These are phyloP conservation scores for Colletotrichum aenigma DNA, from an alignment of 2,329 filamentous ascomycete genomes.

Conservation along the genomic window DNA sequence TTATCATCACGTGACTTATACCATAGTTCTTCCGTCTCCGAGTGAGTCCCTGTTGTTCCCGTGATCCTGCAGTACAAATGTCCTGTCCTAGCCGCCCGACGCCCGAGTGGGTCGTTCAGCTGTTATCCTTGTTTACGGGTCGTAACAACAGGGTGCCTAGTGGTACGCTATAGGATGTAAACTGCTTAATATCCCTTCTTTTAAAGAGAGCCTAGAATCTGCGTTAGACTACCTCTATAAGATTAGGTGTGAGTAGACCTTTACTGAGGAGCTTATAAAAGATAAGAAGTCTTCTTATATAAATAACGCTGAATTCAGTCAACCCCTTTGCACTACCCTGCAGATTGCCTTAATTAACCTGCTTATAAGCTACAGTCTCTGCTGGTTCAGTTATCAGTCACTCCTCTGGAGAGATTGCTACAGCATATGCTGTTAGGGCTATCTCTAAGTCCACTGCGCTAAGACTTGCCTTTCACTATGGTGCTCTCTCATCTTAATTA, in stretches of 20 bases:
- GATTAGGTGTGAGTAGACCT: constrained; percentile 7
- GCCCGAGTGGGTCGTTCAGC: too few species aligned
- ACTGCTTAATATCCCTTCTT: constrained; percentile 36
- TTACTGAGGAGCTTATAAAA: constrained; percentile 26
- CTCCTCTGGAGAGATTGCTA: constrained; percentile 55
- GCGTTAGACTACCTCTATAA: constrained; percentile 21
- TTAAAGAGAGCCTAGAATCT: constrained; percentile 29
- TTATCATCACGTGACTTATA: too few species aligned
- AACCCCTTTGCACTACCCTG: constrained; percentile 33
- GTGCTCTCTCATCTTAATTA: neutral
- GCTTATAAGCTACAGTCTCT: constrained; percentile 31
- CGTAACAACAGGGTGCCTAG: constrained; percentile 31
- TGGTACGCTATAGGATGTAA: constrained; percentile 22
- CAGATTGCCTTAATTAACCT: constrained; percentile 32
- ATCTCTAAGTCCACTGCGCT: constrained; percentile 46
- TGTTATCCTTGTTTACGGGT: too few species aligned
- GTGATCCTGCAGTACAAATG: too few species aligned
- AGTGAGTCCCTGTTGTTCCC: too few species aligned
- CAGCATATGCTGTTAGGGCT: constrained; percentile 50
- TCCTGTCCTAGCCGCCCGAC: too few species aligned
- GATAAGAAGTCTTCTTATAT: constrained; percentile 19
- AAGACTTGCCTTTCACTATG: constrained; percentile 28
- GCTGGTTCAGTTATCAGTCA: constrained; percentile 47
- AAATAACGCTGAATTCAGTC: constrained; percentile 27
- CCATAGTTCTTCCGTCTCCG: too few species aligned